phyloP scores from a whole-genome alignment of 2,329 filamentous ascomycete species.

The Cyphellophora europaea region DNA sequence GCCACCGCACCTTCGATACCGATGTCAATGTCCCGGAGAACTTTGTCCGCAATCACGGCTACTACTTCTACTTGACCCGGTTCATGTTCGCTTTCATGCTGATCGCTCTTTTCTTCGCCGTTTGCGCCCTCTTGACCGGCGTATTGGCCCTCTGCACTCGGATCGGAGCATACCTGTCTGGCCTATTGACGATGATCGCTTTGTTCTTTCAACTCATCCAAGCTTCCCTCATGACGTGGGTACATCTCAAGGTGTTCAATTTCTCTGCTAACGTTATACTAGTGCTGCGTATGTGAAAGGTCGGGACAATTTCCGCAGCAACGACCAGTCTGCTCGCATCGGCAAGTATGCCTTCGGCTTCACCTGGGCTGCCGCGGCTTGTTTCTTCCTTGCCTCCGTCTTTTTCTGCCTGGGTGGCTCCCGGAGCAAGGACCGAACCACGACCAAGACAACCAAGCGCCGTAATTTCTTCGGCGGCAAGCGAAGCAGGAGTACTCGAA shows the following conservation, averaged over 20 bases:
- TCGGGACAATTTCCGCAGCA: slow-evolving; percentile 44
- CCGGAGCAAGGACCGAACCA: slow-evolving; percentile 4
- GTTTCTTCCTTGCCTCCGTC: slow-evolving; percentile 46
- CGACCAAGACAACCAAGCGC: slow-evolving; percentile 3
- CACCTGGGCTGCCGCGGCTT: slow-evolving; percentile 50
- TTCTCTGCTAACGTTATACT: slow-evolving; percentile 5
- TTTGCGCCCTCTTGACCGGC: slow-evolving; percentile 35
- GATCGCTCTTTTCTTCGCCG: slow-evolving; percentile 68
- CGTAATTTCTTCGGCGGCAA: slow-evolving; percentile 13
- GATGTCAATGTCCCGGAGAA: slow-evolving; percentile 40
- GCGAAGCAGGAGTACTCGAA: slow-evolving; percentile 17
- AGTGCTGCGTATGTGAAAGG: slow-evolving; percentile 53
- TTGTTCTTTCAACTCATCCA: slow-evolving; percentile 50
- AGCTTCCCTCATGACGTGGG: slow-evolving; percentile 55
- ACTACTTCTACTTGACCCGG: slow-evolving; percentile 76
- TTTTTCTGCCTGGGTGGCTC: slow-evolving; percentile 45
- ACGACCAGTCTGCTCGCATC: slow-evolving; percentile 39
- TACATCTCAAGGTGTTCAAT: slow-evolving; percentile 19
- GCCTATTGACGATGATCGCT: slow-evolving; percentile 42
- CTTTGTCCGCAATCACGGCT: slow-evolving; percentile 52
- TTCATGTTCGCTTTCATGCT: slow-evolving; percentile 92
- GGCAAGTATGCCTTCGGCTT: slow-evolving; percentile 52
- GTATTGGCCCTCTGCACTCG: slow-evolving; percentile 42
- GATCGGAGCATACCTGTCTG: slow-evolving; percentile 41
- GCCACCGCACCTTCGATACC: slow-evolving; percentile 49